A percentile compares a stretch with the other conserved stretches of the same genome.
phyloP scores from a whole-genome alignment of 257 asterid species.

The Ophiorrhiza pumila region DNA sequence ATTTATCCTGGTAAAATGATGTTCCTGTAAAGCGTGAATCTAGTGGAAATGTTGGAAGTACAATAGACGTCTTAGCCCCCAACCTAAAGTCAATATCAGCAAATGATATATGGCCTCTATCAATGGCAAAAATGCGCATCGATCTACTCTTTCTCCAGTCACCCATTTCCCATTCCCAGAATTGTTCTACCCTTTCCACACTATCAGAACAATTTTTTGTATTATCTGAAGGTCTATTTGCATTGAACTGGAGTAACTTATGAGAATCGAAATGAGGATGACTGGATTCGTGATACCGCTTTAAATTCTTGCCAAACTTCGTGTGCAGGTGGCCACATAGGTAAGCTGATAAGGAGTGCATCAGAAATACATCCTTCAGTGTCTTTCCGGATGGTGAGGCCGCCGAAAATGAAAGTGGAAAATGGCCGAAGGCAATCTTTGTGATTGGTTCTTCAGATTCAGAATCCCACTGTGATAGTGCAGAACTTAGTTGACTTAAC shows the following conservation, averaged over 20 bases:
- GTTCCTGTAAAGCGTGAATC: constrained; percentile 66
- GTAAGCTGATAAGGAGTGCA: constrained; percentile 57
- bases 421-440: constrained; percentile 86
- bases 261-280: constrained; percentile 27
- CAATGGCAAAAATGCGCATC: constrained; percentile 86
- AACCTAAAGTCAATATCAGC: constrained; percentile 55
- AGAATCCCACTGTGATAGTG: constrained; percentile 72
- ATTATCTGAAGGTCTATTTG: constrained; percentile 37
- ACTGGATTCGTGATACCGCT: constrained; percentile 57
- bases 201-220: constrained; percentile 33
- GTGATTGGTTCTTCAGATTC: constrained; percentile 40
- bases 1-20: constrained; percentile 36
- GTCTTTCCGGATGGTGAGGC: constrained; percentile 72
- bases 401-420: constrained; percentile 86
- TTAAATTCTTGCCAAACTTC: constrained; percentile 74
- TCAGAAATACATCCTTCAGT: constrained; percentile 50
- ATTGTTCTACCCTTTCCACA: constrained; percentile 35
- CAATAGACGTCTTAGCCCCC: constrained; percentile 58
- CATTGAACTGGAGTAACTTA: constrained; percentile 58
- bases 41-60: constrained; percentile 77
- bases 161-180: constrained; percentile 99
- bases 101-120: constrained; percentile 71
- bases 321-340: constrained; percentile 91
- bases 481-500: constrained; percentile 52
- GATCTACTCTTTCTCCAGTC: constrained; percentile 84